Conservation (phyloP, 2,329 filamentous ascomycete genomes). For the Aspergillus pseudonomiae region DNA sequence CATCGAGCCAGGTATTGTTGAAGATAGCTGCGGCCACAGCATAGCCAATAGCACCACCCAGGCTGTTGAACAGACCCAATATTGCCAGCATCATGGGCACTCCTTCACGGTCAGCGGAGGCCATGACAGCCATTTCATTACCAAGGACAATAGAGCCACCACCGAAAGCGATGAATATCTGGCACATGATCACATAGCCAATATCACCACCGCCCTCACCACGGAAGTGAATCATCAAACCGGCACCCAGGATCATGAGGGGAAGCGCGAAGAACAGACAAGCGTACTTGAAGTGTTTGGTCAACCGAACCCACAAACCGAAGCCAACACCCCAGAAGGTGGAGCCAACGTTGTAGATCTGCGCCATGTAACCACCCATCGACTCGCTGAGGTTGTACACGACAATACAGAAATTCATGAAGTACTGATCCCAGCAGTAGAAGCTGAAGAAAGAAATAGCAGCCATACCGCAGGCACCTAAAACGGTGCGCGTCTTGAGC, state of each 20-base stretch:
- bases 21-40: slow-evolving; percentile 53
- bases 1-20: slow-evolving; percentile 57
- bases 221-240: slow-evolving; percentile 61
- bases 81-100: slow-evolving; percentile 51
- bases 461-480: slow-evolving; percentile 56
- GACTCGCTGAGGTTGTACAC: slow-evolving; percentile 51
- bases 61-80: slow-evolving; percentile 36
- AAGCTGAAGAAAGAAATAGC: slow-evolving; percentile 52
- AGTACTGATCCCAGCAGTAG: slow-evolving; percentile 59
- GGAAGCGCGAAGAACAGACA: slow-evolving; percentile 57
- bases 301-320: slow-evolving; percentile 53
- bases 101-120: slow-evolving; percentile 57
- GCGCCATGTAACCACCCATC: slow-evolving; percentile 50
- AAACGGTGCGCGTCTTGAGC: slow-evolving; percentile 52
- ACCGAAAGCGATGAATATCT: slow-evolving; percentile 59
- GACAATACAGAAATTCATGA: slow-evolving; percentile 57
- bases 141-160: slow-evolving; percentile 58
- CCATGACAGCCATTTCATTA: slow-evolving; percentile 62
- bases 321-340: slow-evolving; percentile 55
- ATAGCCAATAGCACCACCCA: slow-evolving; percentile 40
- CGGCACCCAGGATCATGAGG: slow-evolving; percentile 54
- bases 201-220: slow-evolving; percentile 49
- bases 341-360: slow-evolving; percentile 59
- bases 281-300: slow-evolving; percentile 56
- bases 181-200: slow-evolving; percentile 57